These are phyloP conservation scores for Apiospora marii DNA, from an alignment of 2,329 filamentous ascomycete genomes.

Conservation along the genomic window DNA sequence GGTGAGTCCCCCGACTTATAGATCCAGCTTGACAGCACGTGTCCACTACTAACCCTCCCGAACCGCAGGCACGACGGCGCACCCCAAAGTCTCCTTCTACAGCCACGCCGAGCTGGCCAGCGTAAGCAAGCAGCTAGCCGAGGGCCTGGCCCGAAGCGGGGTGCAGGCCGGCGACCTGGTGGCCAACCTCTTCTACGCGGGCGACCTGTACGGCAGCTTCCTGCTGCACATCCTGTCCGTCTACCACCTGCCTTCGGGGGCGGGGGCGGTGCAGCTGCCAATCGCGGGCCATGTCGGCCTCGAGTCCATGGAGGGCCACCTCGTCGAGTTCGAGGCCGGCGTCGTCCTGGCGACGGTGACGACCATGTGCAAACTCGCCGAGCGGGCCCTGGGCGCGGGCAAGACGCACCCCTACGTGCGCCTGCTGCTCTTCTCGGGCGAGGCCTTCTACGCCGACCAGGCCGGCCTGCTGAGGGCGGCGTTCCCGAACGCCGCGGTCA, in stretches of 20 bases:
- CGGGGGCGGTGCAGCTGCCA: neutral
- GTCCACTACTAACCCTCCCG: neutral
- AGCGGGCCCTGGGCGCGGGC: neutral
- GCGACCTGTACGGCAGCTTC: constrained; percentile 5
- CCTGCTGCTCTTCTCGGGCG: neutral
- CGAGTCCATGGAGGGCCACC: neutral
- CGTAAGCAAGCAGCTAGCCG: neutral
- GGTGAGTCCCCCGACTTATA: neutral
- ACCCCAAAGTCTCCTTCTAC: constrained; percentile 12
- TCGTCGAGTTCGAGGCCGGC: neutral
- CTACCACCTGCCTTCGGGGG: neutral
- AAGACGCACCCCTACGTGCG: constrained; percentile 8
- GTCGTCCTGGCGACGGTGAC: neutral
- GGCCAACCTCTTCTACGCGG: constrained; percentile 8
- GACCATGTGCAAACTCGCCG: neutral
- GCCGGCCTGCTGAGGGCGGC: neutral
- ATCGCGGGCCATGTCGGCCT: neutral
- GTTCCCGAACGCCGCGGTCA: neutral
- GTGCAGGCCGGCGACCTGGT: neutral
- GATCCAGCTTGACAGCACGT: neutral
- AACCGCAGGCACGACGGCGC: neutral
- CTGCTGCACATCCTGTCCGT: constrained; percentile 4
- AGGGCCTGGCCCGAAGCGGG: neutral
- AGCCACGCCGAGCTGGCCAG: neutral
- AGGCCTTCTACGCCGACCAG: constrained; percentile 5